Conservation (phyloP, 345 rosid species). For the Arabidopsis suecica region DNA sequence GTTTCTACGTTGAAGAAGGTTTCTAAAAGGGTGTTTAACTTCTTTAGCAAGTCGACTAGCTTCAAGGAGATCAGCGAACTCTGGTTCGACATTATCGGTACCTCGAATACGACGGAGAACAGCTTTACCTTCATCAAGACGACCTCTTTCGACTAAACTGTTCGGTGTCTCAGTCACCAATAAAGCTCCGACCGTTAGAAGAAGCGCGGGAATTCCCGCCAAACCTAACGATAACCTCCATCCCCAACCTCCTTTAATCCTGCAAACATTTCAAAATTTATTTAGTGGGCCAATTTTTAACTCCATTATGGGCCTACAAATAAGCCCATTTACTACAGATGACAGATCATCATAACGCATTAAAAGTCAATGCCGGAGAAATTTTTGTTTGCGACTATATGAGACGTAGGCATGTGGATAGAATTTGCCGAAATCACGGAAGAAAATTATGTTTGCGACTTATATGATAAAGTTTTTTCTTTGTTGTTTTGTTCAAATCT, state of each 20-base stretch:
- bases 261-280: constrained; percentile 16
- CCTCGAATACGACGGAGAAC: constrained; percentile 83
- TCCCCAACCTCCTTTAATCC: constrained; percentile 88
- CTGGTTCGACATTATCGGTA: constrained; percentile 80
- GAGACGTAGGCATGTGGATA: constrained; percentile 41
- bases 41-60: constrained; percentile 85
- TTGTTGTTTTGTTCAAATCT: not conserved
- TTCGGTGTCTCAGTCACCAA: constrained; percentile 86
- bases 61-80: constrained; percentile 83
- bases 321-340: constrained; percentile 24
- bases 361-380: constrained; percentile 25
- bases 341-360: not conserved
- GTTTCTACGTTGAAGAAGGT: constrained; percentile 73
- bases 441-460: no score
- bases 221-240: constrained; percentile 92
- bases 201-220: constrained; percentile 87
- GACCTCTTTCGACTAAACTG: constrained; percentile 89
- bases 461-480: not conserved
- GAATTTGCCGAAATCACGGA: constrained; percentile 34
- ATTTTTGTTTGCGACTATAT: not conserved
- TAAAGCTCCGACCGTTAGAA: constrained; percentile 79
- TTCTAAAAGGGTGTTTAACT: constrained; percentile 91
- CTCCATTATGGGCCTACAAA: not conserved
- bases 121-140: constrained; percentile 81
- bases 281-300: constrained; percentile 7